Evolutionary conservation across 345 rosid genomes (phyloP), one percentile per base, ranked within the genome.

Genomic region (Angophora floribunda): DNA sequence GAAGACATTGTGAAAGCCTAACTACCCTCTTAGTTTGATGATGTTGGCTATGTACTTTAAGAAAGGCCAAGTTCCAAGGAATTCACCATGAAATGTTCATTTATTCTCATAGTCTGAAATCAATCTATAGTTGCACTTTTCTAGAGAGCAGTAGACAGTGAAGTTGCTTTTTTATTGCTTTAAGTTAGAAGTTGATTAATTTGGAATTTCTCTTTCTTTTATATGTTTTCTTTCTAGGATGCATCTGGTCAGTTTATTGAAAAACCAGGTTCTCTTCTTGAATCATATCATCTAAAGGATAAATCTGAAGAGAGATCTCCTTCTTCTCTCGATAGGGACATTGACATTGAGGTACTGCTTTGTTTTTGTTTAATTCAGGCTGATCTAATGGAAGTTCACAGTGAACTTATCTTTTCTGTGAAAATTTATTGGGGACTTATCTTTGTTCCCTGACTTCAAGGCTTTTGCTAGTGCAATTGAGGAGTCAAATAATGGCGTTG

Each of bases 241-340:
- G 89, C 87, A 90, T 30, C 86, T 50, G 91, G 88, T 55, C 90
- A 87, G 87, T 93, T 84, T 86, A 75, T 59, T 49, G 92, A 89
- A 87, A 86, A 51, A 52, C 85, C 94, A 22, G 91, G 90, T 91
- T 90, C 98, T 79, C 98, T 98, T 87, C 98, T 97, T 88, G 94
- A 93, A 61, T 88, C 97, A 85, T 98, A 98, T 93, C 91, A 93
- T 93, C 93, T 97, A 86, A 92, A 87, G 90, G 96, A 91, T 80
- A 91, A 88, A 86, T 91, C 86, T 84, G 89, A 91, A 85, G 93
- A 89, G 88, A 93, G 90, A 89, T 85, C 79, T 57, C 89, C 89
- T 49, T 82, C 89, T 44, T 86, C 87, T 87, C 63, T 89, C 26
- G 51, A 88, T 50, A 50, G 52, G 55, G 91, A 52, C 88, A 90